Percentiles rank a stretch among this genome's conserved stretches.
Evolutionary conservation across 2,329 filamentous ascomycete species (phyloP).

Genomic region (Aspergillus ustus): DNA sequence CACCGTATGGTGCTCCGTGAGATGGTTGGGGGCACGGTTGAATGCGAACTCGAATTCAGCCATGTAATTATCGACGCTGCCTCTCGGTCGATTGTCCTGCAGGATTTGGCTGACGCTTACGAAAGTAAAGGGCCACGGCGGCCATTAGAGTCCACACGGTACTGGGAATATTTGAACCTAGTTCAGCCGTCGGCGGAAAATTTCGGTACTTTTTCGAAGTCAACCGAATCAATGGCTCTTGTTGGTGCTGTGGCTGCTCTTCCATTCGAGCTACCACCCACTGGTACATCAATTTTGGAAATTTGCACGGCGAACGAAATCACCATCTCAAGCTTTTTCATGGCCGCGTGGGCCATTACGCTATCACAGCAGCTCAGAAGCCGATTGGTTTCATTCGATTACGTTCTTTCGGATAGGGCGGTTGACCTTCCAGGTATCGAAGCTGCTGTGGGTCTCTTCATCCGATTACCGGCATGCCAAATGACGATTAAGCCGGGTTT

Average conservation of each 20-base stretch:
- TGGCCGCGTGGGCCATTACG: constrained; percentile 3
- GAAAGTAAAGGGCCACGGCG: background rate
- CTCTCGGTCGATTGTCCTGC: constrained; percentile 9
- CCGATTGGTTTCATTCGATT: constrained; percentile 2
- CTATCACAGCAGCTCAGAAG: background rate
- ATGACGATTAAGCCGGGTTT: background rate
- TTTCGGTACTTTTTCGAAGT: background rate
- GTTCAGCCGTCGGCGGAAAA: background rate
- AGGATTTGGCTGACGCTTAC: constrained; percentile 6
- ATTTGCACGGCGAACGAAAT: constrained; percentile 9
- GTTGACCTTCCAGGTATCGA: constrained; percentile 6
- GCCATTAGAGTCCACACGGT: background rate
- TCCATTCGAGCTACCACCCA: background rate
- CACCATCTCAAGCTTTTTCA: constrained; percentile 12
- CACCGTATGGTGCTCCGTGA: constrained; percentile 8
- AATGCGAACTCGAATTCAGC: constrained; percentile 8
- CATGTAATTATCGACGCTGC: constrained; percentile 9
- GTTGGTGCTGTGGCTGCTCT: constrained; percentile 3
- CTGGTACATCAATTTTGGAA: background rate
- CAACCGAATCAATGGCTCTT: background rate
- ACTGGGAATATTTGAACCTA: constrained; percentile 1
- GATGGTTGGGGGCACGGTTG: background rate
- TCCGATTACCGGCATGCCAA: constrained; percentile 4
- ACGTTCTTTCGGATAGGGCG: constrained; percentile 7
- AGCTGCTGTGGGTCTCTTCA: constrained; percentile 2